phyloP scores from a whole-genome alignment of 441 rosid genomes.

The Kokia cookei region DNA sequence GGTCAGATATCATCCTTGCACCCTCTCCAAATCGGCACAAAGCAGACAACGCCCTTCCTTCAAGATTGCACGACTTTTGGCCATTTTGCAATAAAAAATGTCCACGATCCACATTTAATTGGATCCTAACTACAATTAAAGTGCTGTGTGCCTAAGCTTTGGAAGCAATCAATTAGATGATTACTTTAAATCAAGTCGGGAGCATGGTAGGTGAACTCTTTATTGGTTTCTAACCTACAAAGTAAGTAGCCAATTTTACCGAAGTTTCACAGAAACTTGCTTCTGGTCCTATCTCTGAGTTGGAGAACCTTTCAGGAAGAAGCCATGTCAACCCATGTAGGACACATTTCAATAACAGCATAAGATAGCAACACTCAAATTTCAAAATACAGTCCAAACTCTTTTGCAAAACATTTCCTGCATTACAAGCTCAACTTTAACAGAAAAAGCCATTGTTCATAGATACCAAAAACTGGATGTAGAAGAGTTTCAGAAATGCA shows the following conservation, averaged over 20 bases:
- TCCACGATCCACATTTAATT: constrained; percentile 5
- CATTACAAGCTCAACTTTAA: neutral
- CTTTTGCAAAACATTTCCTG: neutral
- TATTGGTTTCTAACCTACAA: constrained; percentile 20
- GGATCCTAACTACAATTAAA: neutral
- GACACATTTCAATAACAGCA: constrained; percentile 5
- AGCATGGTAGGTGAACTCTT: neutral
- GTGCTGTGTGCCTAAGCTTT: too few relatives aligned
- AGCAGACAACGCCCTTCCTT: constrained; percentile 79
- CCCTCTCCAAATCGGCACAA: constrained; percentile 73
- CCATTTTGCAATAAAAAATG: constrained; percentile 22
- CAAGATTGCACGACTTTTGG: constrained; percentile 45
- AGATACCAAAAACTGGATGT: neutral
- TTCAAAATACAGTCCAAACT: neutral
- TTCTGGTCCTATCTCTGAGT: constrained; percentile 98
- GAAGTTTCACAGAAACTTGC: constrained; percentile 97
- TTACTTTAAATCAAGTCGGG: neutral
- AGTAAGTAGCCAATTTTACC: constrained; percentile 67
- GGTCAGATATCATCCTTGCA: constrained; percentile 52
- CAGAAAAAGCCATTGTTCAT: neutral
- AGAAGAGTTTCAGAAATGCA: too few relatives aligned
- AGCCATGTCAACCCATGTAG: constrained; percentile 95
- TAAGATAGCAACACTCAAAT: constrained; percentile 11
- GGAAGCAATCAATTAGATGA: neutral
- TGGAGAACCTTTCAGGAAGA: constrained; percentile 90